Conservation (phyloP, 2,329 filamentous ascomycete species). For the Macrophomina phaseolina region DNA sequence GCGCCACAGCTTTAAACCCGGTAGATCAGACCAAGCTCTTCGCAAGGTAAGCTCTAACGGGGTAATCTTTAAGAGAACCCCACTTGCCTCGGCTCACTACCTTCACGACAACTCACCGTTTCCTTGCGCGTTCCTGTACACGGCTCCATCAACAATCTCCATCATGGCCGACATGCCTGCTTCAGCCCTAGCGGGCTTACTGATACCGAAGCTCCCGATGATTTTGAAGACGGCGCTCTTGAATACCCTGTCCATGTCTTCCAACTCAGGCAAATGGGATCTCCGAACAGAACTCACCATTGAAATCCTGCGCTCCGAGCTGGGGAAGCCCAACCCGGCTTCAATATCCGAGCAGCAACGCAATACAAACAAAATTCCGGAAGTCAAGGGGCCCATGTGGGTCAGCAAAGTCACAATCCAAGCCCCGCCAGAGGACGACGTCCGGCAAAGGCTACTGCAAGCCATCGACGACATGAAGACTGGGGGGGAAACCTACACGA, state of each 20-base stretch:
- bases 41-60: not conserved
- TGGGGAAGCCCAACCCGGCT: slow-evolving; percentile 35
- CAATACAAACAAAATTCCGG: slow-evolving; percentile 65
- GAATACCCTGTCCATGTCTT: slow-evolving; percentile 71
- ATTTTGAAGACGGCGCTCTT: slow-evolving; percentile 66
- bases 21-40: not conserved
- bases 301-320: slow-evolving; percentile 66
- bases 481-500: slow-evolving; percentile 42
- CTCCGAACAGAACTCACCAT: slow-evolving; percentile 76
- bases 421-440: slow-evolving; percentile 59
- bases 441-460: slow-evolving; percentile 63
- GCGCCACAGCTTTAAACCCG: slow-evolving; percentile 2
- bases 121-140: not conserved
- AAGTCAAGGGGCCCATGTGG: slow-evolving; percentile 82
- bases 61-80: not conserved
- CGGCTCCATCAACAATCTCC: not conserved
- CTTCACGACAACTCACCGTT: not conserved
- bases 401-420: slow-evolving; percentile 72
- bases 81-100: not conserved
- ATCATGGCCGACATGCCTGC: slow-evolving; percentile 39
- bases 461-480: slow-evolving; percentile 63
- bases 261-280: slow-evolving; percentile 77
- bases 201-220: slow-evolving; percentile 58
- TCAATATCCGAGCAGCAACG: slow-evolving; percentile 59
- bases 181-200: slow-evolving; percentile 40